These are phyloP conservation scores for Diplocarpon rosae DNA, from an alignment of 2,329 filamentous ascomycete species.

Conservation along the genomic window DNA sequence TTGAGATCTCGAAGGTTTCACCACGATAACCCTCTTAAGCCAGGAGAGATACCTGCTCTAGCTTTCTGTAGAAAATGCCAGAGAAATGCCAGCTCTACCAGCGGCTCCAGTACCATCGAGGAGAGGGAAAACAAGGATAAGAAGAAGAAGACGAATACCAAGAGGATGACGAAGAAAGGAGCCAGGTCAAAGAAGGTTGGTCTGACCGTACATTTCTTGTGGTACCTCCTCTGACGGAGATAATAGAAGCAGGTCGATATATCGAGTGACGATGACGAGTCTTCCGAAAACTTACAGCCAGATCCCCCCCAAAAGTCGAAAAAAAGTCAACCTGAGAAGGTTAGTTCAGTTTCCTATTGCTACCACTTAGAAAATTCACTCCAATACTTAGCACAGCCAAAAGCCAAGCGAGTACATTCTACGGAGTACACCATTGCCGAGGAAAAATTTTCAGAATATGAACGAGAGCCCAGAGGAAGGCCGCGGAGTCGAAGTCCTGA, in stretches of 20 bases:
- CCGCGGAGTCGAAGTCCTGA: neutral
- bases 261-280: neutral
- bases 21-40: constrained; percentile 26
- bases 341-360: neutral
- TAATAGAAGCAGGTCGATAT: neutral
- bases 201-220: neutral
- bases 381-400: neutral
- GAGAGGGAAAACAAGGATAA: constrained; percentile 8
- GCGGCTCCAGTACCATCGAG: constrained; percentile 7
- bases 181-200: constrained; percentile 4
- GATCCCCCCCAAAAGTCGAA: neutral
- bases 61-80: constrained; percentile 31
- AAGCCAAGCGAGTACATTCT: neutral
- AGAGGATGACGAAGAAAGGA: neutral
- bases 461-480: constrained; percentile 7
- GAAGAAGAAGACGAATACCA: constrained; percentile 5
- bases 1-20: constrained; percentile 33
- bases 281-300: neutral
- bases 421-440: constrained; percentile 11
- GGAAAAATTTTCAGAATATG: constrained; percentile 8
- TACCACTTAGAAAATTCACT: neutral
- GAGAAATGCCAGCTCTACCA: constrained; percentile 21
- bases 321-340: constrained; percentile 3
- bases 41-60: constrained; percentile 25
- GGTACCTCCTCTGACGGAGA: neutral